A percentile compares a stretch with the other conserved stretches of the same genome.
Evolutionary conservation across 768 basidiomycete genomes (phyloP).

Genomic region (Tulasnella sp.): DNA sequence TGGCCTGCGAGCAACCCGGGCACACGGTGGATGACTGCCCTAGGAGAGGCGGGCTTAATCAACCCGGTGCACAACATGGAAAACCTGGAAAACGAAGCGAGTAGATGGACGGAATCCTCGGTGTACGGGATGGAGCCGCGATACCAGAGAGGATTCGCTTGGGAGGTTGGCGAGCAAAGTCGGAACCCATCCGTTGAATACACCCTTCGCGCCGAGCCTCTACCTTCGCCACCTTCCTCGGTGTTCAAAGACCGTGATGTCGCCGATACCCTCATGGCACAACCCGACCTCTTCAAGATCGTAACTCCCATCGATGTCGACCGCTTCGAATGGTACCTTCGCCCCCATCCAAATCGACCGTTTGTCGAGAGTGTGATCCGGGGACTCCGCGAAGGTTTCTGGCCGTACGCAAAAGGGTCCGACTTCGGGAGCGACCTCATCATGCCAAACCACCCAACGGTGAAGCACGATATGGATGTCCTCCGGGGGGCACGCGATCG

Average conservation of each 20-base stretch:
- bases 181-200: background rate
- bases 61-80: background rate
- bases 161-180: background rate
- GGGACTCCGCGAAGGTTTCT: conserved; percentile 32
- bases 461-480: conserved; percentile 19
- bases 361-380: conserved; percentile 28
- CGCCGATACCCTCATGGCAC: conserved; percentile 18
- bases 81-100: background rate
- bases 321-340: conserved; percentile 22
- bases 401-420: conserved; percentile 29
- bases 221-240: background rate
- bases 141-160: background rate
- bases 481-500: conserved; percentile 21
- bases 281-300: conserved; percentile 29
- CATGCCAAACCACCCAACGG: background rate
- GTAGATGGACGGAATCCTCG: background rate
- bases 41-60: too few relatives aligned
- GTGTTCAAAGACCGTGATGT: conserved; percentile 15
- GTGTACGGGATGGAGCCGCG: background rate
- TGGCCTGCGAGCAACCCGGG: background rate
- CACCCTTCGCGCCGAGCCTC: background rate
- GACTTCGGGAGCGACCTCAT: conserved; percentile 22
- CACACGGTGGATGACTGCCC: background rate
- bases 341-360: conserved; percentile 28
- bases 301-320: conserved; percentile 29